These are phyloP conservation scores for Cladosporium sp. DNA, from an alignment of 2,329 filamentous ascomycete species.

Conservation along the genomic window DNA sequence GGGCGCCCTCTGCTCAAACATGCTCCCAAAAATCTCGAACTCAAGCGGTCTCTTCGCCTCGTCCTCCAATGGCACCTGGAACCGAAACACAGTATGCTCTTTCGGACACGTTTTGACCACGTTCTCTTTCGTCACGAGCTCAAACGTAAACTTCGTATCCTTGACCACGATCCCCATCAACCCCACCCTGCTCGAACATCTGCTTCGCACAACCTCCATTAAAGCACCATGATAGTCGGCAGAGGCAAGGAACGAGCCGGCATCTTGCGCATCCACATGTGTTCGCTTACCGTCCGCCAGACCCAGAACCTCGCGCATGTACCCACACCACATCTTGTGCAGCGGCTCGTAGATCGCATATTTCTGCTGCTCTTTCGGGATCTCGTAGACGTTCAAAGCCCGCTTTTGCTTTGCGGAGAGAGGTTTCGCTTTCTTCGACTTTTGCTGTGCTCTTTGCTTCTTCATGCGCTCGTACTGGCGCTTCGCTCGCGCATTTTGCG, in stretches of 20 bases:
- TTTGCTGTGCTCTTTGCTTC: slow-evolving; percentile 27
- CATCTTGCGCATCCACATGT: slow-evolving; percentile 52
- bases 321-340: slow-evolving; percentile 73
- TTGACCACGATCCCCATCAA: slow-evolving; percentile 79
- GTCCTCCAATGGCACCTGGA: slow-evolving; percentile 55
- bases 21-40: slow-evolving; percentile 82
- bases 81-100: slow-evolving; percentile 77
- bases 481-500: slow-evolving; percentile 48
- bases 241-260: slow-evolving; percentile 66
- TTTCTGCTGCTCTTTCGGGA: slow-evolving; percentile 61
- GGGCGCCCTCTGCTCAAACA: slow-evolving; percentile 74
- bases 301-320: slow-evolving; percentile 75
- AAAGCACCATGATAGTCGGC: slow-evolving; percentile 88
- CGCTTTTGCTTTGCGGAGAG: slow-evolving; percentile 77
- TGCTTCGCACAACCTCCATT: slow-evolving; percentile 74
- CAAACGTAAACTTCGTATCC: slow-evolving; percentile 80
- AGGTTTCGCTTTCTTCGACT: slow-evolving; percentile 53
- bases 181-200: slow-evolving; percentile 75
- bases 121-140: slow-evolving; percentile 68
- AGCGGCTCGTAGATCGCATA: slow-evolving; percentile 74
- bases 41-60: slow-evolving; percentile 45
- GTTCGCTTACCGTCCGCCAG: slow-evolving; percentile 34
- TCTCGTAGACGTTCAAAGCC: slow-evolving; percentile 63
- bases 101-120: slow-evolving; percentile 77
- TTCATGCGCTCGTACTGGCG: slow-evolving; percentile 31